Evolutionary conservation across 106 monocot species (phyloP).

Genomic region (Dioscorea zingiberensis): DNA sequence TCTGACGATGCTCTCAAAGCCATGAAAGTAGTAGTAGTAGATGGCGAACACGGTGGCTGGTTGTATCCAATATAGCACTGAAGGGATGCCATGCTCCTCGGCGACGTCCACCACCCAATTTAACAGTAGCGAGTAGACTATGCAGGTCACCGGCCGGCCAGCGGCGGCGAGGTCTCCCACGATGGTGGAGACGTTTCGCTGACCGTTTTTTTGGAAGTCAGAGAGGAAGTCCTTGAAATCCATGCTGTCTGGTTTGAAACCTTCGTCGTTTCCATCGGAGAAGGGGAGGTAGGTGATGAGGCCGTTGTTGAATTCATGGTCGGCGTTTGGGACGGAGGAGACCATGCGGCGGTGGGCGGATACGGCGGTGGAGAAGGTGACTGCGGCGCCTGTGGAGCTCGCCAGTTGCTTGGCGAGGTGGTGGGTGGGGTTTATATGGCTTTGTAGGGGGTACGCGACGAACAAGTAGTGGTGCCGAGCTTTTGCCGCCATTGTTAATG

Average conservation of each 20-base stretch:
- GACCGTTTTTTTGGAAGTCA: background rate
- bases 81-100: slow-evolving; percentile 9
- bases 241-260: background rate
- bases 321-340: background rate
- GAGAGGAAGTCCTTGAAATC: background rate
- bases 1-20: slow-evolving; percentile 5
- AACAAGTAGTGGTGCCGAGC: slow-evolving; percentile 21
- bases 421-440: slow-evolving; percentile 30
- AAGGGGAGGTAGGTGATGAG: slow-evolving; percentile 32
- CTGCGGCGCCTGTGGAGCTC: slow-evolving; percentile 5
- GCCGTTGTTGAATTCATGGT: background rate
- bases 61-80: slow-evolving; percentile 28
- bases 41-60: slow-evolving; percentile 26
- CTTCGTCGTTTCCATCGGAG: slow-evolving; percentile 36
- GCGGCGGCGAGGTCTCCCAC: background rate
- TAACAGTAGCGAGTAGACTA: slow-evolving; percentile 16
- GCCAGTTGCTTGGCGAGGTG: slow-evolving; percentile 22
- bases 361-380: slow-evolving; percentile 32
- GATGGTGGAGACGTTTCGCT: background rate
- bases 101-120: slow-evolving; percentile 25
- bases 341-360: slow-evolving; percentile 19
- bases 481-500: background rate
- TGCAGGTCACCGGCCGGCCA: slow-evolving; percentile 19
- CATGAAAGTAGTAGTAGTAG: slow-evolving; percentile 40
- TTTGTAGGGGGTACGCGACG: slow-evolving; percentile 8